These are phyloP conservation scores for Amesomyces nigricolor DNA, from an alignment of 2,329 filamentous ascomycete species.

Conservation along the genomic window DNA sequence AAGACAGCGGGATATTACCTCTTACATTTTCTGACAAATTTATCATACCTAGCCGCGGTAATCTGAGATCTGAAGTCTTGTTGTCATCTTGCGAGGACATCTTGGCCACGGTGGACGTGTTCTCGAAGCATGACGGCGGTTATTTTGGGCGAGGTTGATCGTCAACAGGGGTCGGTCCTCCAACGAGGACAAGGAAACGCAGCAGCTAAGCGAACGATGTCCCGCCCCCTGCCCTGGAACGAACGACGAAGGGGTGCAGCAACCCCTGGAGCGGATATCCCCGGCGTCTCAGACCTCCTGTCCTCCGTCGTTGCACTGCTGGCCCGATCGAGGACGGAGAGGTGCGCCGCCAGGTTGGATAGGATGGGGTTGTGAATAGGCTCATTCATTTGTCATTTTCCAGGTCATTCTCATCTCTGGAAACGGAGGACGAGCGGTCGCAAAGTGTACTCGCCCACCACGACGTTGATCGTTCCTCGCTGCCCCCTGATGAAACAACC, in stretches of 20 bases:
- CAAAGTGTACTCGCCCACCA: neutral
- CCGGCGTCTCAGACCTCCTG: slow-evolving; percentile 11
- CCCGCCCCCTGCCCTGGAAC: neutral
- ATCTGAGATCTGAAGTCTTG: slow-evolving; percentile 23
- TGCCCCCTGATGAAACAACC: slow-evolving; percentile 8
- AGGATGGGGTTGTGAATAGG: slow-evolving; percentile 12
- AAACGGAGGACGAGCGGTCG: neutral
- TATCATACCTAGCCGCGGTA: slow-evolving; percentile 9
- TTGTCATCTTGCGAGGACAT: slow-evolving; percentile 11
- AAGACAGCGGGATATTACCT: slow-evolving; percentile 22
- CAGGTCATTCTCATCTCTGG: neutral
- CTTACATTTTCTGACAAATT: slow-evolving; percentile 23
- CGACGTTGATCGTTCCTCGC: neutral
- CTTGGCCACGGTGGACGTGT: slow-evolving; percentile 20
- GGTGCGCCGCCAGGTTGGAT: neutral
- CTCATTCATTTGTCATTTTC: slow-evolving; percentile 9
- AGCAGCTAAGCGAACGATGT: neutral
- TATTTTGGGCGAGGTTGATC: slow-evolving; percentile 42
- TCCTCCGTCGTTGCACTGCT: slow-evolving; percentile 8
- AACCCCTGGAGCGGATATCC: slow-evolving; percentile 14
- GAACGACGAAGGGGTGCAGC: slow-evolving; percentile 10
- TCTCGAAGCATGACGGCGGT: slow-evolving; percentile 51
- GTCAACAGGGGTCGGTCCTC: slow-evolving; percentile 31
- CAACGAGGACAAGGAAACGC: neutral
- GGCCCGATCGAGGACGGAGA: slow-evolving; percentile 14